phyloP scores from a whole-genome alignment of 306 rosid species.

The Benincasa hispida region DNA sequence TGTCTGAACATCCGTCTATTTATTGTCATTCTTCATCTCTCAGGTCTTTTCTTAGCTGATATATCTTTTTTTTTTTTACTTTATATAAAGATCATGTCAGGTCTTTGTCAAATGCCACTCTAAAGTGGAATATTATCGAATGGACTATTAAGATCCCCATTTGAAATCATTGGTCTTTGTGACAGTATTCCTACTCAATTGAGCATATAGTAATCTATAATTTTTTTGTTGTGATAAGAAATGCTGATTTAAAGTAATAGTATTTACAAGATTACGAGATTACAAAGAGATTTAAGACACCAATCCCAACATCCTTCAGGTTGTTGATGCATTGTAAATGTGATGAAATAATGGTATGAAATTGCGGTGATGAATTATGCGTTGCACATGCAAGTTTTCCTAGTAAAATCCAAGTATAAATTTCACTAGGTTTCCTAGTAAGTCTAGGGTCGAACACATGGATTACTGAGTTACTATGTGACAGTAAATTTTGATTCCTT shows the following conservation, averaged over 20 bases:
- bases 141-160: not conserved
- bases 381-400: no score
- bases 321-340: no score
- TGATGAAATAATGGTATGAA: no score
- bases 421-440: no score
- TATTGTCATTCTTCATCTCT: slow-evolving; percentile 84
- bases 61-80: not conserved
- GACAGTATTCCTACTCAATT: not conserved
- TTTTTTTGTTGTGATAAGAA: not conserved
- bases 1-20: slow-evolving; percentile 78
- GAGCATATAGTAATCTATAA: not conserved
- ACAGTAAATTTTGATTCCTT: no score
- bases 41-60: slow-evolving; percentile 58
- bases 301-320: no score
- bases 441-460: no score
- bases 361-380: no score
- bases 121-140: not conserved
- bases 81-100: not conserved
- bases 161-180: not conserved
- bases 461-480: no score
- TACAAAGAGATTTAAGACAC: no score
- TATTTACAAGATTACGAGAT: not conserved
- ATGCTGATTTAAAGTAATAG: not conserved
- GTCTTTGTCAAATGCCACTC: not conserved
- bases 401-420: no score